A percentile compares a stretch with the other conserved stretches of the same genome.
Evolutionary conservation across 495 filamentous ascomycete genomes (phyloP).

Genomic region (Delitschia confertaspora): DNA sequence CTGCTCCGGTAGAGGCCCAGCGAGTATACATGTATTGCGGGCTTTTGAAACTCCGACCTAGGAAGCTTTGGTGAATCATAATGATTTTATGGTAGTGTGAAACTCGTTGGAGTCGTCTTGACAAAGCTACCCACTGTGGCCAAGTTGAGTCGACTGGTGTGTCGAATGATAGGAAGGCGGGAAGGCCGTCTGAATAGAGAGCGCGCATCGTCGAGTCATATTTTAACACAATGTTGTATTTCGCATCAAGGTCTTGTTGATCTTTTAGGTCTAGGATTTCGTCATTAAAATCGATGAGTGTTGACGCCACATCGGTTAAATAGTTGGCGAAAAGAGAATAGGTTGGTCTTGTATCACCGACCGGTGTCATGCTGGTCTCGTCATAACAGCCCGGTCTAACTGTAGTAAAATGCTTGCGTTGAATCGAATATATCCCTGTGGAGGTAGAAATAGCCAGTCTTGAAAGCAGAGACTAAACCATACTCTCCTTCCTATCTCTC

Average conservation of each 20-base stretch:
- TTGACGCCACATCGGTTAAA: constrained; percentile 35
- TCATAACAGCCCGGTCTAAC: constrained; percentile 38
- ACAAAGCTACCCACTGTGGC: constrained; percentile 39
- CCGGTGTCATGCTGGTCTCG: constrained; percentile 32
- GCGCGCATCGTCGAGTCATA: constrained; percentile 40
- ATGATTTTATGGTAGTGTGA: constrained; percentile 45
- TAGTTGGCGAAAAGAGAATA: constrained; percentile 37
- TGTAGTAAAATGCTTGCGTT: constrained; percentile 38
- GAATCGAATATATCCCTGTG: constrained; percentile 41
- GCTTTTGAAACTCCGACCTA: constrained; percentile 39
- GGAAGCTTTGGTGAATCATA: constrained; percentile 44
- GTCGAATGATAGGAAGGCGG: constrained; percentile 26
- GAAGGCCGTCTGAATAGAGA: constrained; percentile 15
- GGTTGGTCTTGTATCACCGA: constrained; percentile 35
- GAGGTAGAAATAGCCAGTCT: constrained; percentile 44
- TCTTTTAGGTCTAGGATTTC: constrained; percentile 34
- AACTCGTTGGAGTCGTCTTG: constrained; percentile 38
- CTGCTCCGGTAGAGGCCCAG: constrained; percentile 39
- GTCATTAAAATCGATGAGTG: constrained; percentile 40
- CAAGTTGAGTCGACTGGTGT: constrained; percentile 36
- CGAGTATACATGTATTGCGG: constrained; percentile 37
- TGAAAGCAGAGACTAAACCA: constrained; percentile 43
- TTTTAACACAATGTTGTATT: constrained; percentile 40
- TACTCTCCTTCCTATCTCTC: constrained; percentile 38
- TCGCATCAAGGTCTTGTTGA: constrained; percentile 31